Conservation (phyloP, 257 asterid species). For the Scutellaria minor region DNA sequence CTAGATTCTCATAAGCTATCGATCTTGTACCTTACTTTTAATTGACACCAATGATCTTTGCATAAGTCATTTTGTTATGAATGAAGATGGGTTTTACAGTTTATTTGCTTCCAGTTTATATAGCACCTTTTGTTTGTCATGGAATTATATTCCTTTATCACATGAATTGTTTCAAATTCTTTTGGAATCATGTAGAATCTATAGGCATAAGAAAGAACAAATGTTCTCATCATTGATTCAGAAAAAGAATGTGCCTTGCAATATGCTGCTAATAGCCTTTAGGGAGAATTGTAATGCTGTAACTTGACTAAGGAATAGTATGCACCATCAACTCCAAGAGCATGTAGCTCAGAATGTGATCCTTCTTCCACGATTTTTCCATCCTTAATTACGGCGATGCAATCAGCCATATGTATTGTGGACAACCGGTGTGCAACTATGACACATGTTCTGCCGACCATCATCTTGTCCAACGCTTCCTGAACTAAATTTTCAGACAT, state of each 20-base stretch:
- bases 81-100: constrained; percentile 19
- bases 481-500: constrained; percentile 55
- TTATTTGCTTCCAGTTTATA: constrained; percentile 29
- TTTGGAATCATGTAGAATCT: neutral
- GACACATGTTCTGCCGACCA: constrained; percentile 57
- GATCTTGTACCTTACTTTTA: constrained; percentile 33
- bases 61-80: constrained; percentile 23
- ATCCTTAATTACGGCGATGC: constrained; percentile 44
- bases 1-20: constrained; percentile 31
- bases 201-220: neutral
- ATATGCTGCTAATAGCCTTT: neutral
- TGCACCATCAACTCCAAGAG: constrained; percentile 47
- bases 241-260: neutral
- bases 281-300: constrained; percentile 38
- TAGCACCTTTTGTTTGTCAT: constrained; percentile 30
- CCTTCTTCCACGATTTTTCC: constrained; percentile 59
- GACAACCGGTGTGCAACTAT: constrained; percentile 59
- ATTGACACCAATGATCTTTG: constrained; percentile 33
- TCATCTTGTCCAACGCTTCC: constrained; percentile 59
- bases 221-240: neutral
- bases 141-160: neutral
- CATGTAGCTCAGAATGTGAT: constrained; percentile 48
- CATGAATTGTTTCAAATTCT: neutral
- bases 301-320: constrained; percentile 50
- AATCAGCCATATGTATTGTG: constrained; percentile 52